Percentiles rank a stretch among this genome's conserved stretches.
phyloP scores from a whole-genome alignment of 2,329 filamentous ascomycete genomes.

The Balansia obtecta region DNA sequence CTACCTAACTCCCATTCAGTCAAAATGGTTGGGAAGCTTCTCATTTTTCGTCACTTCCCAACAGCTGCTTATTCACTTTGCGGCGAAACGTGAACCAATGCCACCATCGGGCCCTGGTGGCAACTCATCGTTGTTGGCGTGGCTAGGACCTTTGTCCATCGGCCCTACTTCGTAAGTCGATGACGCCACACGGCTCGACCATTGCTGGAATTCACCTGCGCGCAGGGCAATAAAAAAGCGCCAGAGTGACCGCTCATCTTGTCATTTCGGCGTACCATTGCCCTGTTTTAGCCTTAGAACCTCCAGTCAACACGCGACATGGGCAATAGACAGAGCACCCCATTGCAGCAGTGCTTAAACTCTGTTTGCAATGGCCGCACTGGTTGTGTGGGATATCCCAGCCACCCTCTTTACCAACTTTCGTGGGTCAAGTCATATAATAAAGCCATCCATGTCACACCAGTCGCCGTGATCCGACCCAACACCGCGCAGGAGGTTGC shows the following conservation, averaged over 20 bases:
- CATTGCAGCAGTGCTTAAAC: constrained; percentile 32
- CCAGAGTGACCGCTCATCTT: neutral
- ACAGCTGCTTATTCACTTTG: neutral
- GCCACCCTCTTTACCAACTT: constrained; percentile 29
- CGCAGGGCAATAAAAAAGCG: neutral
- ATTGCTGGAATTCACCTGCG: neutral
- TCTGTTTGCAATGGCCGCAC: constrained; percentile 31
- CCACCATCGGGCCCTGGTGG: neutral
- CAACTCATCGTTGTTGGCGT: neutral
- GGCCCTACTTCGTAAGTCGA: neutral
- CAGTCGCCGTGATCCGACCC: constrained; percentile 44
- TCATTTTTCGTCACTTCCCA: neutral
- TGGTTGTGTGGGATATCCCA: constrained; percentile 34
- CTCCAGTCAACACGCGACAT: constrained; percentile 17
- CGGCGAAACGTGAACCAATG: neutral
- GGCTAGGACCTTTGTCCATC: neutral
- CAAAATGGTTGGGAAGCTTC: neutral
- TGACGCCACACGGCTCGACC: neutral
- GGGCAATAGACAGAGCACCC: constrained; percentile 29
- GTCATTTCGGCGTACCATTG: neutral
- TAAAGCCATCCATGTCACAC: constrained; percentile 35
- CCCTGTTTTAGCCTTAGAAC: neutral
- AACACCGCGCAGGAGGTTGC: constrained; percentile 40
- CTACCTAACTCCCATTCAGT: neutral
- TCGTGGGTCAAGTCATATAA: constrained; percentile 42